phyloP scores from a whole-genome alignment of 2,329 filamentous ascomycete species.

The Hypocrella siamensis region DNA sequence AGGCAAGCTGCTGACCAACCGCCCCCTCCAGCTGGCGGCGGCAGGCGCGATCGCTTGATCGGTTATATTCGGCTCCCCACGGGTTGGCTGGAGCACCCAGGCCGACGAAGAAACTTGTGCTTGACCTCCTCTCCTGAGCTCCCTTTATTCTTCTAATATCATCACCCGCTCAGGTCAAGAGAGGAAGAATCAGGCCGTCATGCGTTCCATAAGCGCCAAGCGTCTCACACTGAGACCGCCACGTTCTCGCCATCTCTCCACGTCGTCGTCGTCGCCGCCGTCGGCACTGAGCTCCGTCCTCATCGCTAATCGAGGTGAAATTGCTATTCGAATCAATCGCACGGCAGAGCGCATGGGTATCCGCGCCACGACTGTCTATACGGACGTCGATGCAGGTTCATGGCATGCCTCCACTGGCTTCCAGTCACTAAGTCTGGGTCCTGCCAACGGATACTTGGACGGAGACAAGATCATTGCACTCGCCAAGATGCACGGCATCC shows the following conservation, averaged over 20 bases:
- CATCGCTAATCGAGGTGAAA: slow-evolving; percentile 94
- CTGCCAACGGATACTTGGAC: slow-evolving; percentile 78
- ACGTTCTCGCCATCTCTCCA: slow-evolving; percentile 21
- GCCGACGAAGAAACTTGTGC: no score
- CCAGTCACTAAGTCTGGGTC: slow-evolving; percentile 69
- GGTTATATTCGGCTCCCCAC: neutral
- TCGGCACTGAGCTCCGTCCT: slow-evolving; percentile 61
- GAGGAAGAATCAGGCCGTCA: slow-evolving; percentile 13
- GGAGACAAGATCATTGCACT: slow-evolving; percentile 82
- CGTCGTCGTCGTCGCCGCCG: slow-evolving; percentile 13
- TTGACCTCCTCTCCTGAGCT: no score
- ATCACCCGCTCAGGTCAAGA: neutral
- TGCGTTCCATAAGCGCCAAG: slow-evolving; percentile 40
- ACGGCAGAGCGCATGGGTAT: slow-evolving; percentile 84
- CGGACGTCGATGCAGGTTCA: slow-evolving; percentile 70
- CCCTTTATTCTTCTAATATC: no score
- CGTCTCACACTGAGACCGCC: slow-evolving; percentile 29
- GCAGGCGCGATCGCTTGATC: no score
- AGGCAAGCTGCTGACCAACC: no score
- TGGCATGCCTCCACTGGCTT: slow-evolving; percentile 82
- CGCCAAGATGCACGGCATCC: slow-evolving; percentile 72
- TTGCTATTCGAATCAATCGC: slow-evolving; percentile 79
- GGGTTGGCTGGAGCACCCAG: neutral
- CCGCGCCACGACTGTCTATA: slow-evolving; percentile 86
- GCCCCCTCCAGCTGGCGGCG: no score